Evolutionary conservation across 768 basidiomycete genomes (phyloP).

Genomic region (Fomitopsis pulvina): DNA sequence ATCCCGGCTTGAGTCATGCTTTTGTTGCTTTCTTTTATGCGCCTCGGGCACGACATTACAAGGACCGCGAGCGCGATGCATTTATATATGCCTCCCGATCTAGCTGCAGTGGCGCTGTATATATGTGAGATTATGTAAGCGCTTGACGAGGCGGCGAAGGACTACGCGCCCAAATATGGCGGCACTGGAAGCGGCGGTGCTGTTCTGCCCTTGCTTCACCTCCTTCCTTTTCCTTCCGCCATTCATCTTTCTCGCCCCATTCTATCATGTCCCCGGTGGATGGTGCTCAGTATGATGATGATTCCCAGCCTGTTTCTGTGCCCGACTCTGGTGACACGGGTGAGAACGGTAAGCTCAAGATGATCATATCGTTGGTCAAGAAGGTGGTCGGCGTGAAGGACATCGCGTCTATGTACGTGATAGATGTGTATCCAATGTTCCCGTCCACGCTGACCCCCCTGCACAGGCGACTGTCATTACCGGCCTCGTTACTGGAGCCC

Average conservation of each 20-base stretch:
- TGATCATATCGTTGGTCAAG: constrained; percentile 88
- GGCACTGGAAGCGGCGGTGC: not conserved
- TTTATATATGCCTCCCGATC: too few species aligned
- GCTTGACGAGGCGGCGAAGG: not conserved
- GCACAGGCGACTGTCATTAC: constrained; percentile 81
- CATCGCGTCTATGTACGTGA: constrained; percentile 82
- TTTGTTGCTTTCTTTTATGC: too few species aligned
- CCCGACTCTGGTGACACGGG: constrained; percentile 65
- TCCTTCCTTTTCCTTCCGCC: not conserved
- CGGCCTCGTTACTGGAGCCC: constrained; percentile 89
- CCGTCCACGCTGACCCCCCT: constrained; percentile 2
- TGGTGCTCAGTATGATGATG: constrained; percentile 15
- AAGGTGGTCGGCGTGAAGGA: constrained; percentile 92
- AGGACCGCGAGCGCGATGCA: too few species aligned
- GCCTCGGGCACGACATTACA: too few species aligned
- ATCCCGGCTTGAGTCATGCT: constrained; percentile 21
- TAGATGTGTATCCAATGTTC: constrained; percentile 1
- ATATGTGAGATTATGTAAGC: not conserved
- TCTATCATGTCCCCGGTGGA: constrained; percentile 3
- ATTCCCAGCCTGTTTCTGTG: constrained; percentile 52
- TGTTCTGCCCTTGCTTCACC: not conserved
- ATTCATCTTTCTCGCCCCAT: not conserved
- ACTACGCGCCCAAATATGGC: not conserved
- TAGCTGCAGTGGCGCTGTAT: not conserved
- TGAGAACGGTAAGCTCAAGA: constrained; percentile 90